Evolutionary conservation across 179 eudicot species (phyloP).

Genomic region (Silene vulgaris): DNA sequence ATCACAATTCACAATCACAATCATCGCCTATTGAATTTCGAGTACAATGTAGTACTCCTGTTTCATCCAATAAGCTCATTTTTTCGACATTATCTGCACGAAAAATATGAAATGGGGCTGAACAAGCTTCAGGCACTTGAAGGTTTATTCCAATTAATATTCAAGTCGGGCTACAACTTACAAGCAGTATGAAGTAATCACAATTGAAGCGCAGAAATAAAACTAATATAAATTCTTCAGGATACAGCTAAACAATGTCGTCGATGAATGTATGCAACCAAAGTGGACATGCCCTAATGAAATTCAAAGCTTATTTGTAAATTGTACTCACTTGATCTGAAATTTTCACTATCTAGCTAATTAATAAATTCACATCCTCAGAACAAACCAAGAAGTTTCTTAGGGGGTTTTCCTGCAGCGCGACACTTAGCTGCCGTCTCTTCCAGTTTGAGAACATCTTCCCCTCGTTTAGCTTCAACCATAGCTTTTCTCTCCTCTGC

Average conservation of each 20-base stretch:
- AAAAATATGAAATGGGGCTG: too few species aligned
- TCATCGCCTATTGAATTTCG: background rate
- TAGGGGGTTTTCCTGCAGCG: conserved; percentile 68
- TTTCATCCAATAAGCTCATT: too few species aligned
- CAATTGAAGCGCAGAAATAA: conserved; percentile 11
- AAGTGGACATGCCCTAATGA: conserved; percentile 21
- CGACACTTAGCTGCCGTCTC: conserved; percentile 73
- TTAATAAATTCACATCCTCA: conserved; percentile 22
- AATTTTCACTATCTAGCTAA: conserved; percentile 12
- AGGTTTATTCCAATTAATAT: conserved; percentile 4
- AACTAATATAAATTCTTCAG: conserved; percentile 3
- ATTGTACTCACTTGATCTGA: background rate
- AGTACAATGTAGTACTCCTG: background rate
- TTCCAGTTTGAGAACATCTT: conserved; percentile 65
- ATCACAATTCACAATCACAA: too few species aligned
- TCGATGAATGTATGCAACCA: conserved; percentile 15
- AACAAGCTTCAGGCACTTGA: too few species aligned
- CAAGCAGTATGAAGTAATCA: background rate
- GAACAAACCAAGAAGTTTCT: conserved; percentile 61
- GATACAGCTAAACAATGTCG: conserved; percentile 19
- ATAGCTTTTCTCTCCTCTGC: conserved; percentile 74
- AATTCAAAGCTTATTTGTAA: background rate
- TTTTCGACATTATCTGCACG: too few species aligned
- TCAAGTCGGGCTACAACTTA: background rate
- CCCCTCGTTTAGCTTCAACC: conserved; percentile 62